phyloP scores from a whole-genome alignment of 208 protist genomes.

The Zelonia costaricensis region DNA sequence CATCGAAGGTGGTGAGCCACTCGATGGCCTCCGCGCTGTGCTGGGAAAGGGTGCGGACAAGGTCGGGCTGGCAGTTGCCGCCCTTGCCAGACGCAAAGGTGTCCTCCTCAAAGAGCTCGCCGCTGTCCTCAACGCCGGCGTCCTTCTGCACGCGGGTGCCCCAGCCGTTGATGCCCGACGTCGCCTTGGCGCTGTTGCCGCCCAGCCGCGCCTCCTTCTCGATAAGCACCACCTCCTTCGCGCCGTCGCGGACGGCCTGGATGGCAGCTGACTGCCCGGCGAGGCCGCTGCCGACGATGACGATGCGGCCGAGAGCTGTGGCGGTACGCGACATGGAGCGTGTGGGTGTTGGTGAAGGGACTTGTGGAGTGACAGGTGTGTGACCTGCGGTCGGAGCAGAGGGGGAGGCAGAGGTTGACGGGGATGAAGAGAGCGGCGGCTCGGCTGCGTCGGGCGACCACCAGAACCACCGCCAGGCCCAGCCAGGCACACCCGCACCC shows the following conservation, averaged over 20 bases:
- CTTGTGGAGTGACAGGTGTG: constrained; percentile 22
- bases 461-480: too few species aligned
- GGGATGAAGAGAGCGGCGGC: constrained; percentile 9
- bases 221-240: constrained; percentile 80
- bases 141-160: constrained; percentile 82
- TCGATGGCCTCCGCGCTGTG: constrained; percentile 69
- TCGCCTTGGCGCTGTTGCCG: constrained; percentile 97
- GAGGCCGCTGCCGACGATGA: constrained; percentile 85
- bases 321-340: constrained; percentile 41
- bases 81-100: constrained; percentile 67
- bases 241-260: constrained; percentile 74
- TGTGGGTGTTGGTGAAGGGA: constrained; percentile 36
- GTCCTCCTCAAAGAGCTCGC: constrained; percentile 80
- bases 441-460: constrained; percentile 29
- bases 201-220: constrained; percentile 92
- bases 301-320: constrained; percentile 50
- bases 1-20: constrained; percentile 79
- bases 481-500: too few species aligned
- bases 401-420: constrained; percentile 9
- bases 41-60: constrained; percentile 85
- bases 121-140: constrained; percentile 53
- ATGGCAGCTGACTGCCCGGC: constrained; percentile 81
- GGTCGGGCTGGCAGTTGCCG: constrained; percentile 59
- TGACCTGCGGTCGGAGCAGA: constrained; percentile 42
- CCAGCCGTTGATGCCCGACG: constrained; percentile 95